phyloP scores from a whole-genome alignment of 1,284 basidiomycete genomes.

The Phellopilus nigrolimitatus region DNA sequence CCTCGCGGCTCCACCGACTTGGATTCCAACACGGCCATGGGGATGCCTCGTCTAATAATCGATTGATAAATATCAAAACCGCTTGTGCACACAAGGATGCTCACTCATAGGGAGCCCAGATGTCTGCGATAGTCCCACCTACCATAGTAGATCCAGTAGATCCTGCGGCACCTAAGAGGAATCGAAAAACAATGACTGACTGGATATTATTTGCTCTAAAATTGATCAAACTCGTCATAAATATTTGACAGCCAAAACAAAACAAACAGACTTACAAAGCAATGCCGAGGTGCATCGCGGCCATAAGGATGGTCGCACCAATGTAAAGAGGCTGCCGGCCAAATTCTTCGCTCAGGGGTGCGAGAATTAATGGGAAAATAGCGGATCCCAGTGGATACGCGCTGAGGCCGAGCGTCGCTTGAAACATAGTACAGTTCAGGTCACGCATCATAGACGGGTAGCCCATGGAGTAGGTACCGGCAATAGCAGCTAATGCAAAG shows the following conservation, averaged over 20 bases:
- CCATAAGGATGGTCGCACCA: constrained; percentile 48
- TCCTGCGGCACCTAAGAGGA: constrained; percentile 66
- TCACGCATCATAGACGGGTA: constrained; percentile 62
- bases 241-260: background rate
- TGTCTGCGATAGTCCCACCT: constrained; percentile 72
- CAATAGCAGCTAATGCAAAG: constrained; percentile 39
- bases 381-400: constrained; percentile 68
- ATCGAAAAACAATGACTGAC: constrained; percentile 62
- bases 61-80: constrained; percentile 12
- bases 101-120: constrained; percentile 59
- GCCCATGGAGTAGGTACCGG: constrained; percentile 54
- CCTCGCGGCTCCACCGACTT: too few species aligned
- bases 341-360: constrained; percentile 76
- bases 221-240: background rate
- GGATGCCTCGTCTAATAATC: constrained; percentile 49
- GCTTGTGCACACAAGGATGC: constrained; percentile 20
- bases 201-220: constrained; percentile 60
- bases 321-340: constrained; percentile 69
- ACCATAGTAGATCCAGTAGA: constrained; percentile 73
- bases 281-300: constrained; percentile 54
- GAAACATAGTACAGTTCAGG: constrained; percentile 51
- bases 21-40: too few species aligned
- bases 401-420: constrained; percentile 57
- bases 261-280: constrained; percentile 47
- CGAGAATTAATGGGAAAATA: constrained; percentile 63